Conservation (phyloP, 768 basidiomycete species). For the Cyathus striatus region DNA sequence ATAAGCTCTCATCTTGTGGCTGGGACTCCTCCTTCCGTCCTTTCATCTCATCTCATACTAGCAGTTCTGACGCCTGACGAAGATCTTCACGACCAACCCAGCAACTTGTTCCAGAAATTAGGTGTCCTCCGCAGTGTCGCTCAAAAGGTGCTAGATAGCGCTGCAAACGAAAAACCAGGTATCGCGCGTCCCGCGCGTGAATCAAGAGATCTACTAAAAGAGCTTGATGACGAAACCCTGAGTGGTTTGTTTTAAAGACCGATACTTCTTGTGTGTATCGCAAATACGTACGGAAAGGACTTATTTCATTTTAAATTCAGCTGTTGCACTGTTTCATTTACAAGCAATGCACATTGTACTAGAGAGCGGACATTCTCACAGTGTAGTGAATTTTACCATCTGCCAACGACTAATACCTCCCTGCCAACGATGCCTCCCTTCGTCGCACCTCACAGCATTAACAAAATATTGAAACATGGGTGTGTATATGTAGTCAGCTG, state of each 20-base stretch:
- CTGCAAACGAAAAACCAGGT: slow-evolving; percentile 61
- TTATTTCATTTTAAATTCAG: too few species aligned
- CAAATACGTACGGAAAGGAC: too few species aligned
- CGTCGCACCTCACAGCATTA: too few species aligned
- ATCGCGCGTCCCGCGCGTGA: slow-evolving; percentile 81
- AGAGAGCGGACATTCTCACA: too few species aligned
- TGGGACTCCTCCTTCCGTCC: slow-evolving; percentile 62
- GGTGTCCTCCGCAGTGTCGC: slow-evolving; percentile 57
- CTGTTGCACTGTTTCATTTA: too few species aligned
- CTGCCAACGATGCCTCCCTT: too few species aligned
- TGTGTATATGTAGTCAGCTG: too few species aligned
- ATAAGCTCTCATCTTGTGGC: slow-evolving; percentile 55
- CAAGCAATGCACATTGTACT: too few species aligned
- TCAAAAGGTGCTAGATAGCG: slow-evolving; percentile 68
- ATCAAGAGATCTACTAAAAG: slow-evolving; percentile 65
- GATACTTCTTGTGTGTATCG: too few species aligned
- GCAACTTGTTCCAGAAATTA: slow-evolving; percentile 63
- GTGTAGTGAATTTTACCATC: too few species aligned
- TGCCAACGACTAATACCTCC: too few species aligned
- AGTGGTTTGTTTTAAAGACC: slow-evolving; percentile 45
- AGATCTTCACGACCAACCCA: slow-evolving; percentile 29
- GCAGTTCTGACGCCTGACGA: slow-evolving; percentile 48
- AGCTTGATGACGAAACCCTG: slow-evolving; percentile 35
- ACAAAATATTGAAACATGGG: too few species aligned
- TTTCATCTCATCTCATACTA: slow-evolving; percentile 58